Conservation (phyloP, 73 alveolate genomes). For the Uronychia setigera region DNA sequence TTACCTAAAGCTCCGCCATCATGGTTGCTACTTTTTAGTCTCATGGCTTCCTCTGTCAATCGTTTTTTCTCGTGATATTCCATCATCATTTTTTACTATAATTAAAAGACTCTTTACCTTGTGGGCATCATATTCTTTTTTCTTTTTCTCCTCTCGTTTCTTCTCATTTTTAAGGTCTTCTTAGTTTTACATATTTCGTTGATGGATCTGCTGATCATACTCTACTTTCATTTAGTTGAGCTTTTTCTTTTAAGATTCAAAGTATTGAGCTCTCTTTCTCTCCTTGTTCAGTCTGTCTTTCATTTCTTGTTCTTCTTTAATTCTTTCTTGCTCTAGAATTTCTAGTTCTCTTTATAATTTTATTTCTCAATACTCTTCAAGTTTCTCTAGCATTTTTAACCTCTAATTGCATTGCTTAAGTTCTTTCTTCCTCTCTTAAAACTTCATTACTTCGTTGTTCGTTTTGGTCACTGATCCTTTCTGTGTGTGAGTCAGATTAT, state of each 20-base stretch:
- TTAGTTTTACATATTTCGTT: background rate
- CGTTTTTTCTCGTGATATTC: background rate
- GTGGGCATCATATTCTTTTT: background rate
- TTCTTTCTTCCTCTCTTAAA: background rate
- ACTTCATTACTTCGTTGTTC: background rate
- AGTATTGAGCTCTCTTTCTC: slow-evolving; percentile 1
- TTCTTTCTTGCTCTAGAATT: slow-evolving; percentile 10
- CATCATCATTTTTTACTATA: background rate
- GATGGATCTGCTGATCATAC: background rate
- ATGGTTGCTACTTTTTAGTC: too few relatives aligned
- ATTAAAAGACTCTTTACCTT: background rate
- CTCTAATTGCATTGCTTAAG: background rate
- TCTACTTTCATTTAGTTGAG: background rate
- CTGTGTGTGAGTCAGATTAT: background rate
- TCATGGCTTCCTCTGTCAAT: background rate
- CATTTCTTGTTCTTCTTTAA: slow-evolving; percentile 27
- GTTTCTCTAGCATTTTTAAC: slow-evolving; percentile 6
- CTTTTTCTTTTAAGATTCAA: background rate
- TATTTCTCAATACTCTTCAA: slow-evolving; percentile 31
- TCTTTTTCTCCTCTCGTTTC: background rate
- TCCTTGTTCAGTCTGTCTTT: slow-evolving; percentile 7
- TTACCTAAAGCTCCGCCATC: too few relatives aligned
- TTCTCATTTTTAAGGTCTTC: background rate
- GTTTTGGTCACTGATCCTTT: background rate
- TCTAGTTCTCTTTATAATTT: slow-evolving; percentile 13